Conservation (phyloP, 805 yeast species). For the Barnettozyma salicaria region DNA sequence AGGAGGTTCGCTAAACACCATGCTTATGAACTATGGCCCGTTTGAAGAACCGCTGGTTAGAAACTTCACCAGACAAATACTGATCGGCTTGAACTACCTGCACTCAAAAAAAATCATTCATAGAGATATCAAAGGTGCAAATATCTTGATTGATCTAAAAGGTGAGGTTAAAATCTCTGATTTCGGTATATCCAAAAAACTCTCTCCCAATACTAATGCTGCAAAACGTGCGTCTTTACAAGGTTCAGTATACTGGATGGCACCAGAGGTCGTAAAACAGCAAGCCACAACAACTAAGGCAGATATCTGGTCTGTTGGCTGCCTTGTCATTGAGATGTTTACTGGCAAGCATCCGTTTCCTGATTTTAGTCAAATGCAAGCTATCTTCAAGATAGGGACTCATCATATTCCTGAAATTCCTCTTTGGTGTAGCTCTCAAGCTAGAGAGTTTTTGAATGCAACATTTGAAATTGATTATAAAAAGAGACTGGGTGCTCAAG, state of each 20-base stretch:
- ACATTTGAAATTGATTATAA: slow-evolving; percentile 74
- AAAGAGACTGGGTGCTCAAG: slow-evolving; percentile 68
- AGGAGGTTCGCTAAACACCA: slow-evolving; percentile 65
- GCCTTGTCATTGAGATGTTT: slow-evolving; percentile 89
- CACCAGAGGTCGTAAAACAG: slow-evolving; percentile 96
- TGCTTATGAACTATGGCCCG: slow-evolving; percentile 69
- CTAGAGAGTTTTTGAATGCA: slow-evolving; percentile 54
- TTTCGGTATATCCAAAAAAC: slow-evolving; percentile 73
- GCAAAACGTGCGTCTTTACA: slow-evolving; percentile 75
- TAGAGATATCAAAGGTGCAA: slow-evolving; percentile 86
- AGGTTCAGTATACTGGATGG: slow-evolving; percentile 99
- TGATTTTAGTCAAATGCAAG: slow-evolving; percentile 92
- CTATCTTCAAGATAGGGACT: slow-evolving; percentile 89
- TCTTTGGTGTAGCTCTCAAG: slow-evolving; percentile 59
- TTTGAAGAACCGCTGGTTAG: slow-evolving; percentile 72
- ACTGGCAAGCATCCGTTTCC: slow-evolving; percentile 97
- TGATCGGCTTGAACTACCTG: slow-evolving; percentile 66
- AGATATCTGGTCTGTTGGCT: slow-evolving; percentile 97
- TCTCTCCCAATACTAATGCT: slow-evolving; percentile 45
- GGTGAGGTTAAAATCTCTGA: slow-evolving; percentile 82
- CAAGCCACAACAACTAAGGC: slow-evolving; percentile 87
- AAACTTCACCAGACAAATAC: slow-evolving; percentile 68
- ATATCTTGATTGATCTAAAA: slow-evolving; percentile 71
- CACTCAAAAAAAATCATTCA: slow-evolving; percentile 76
- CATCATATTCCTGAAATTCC: slow-evolving; percentile 79